Percentiles rank a stretch among this genome's conserved stretches.
Evolutionary conservation across 2,329 filamentous ascomycete species (phyloP).

Genomic region (Cladosporium cucumerinum): DNA sequence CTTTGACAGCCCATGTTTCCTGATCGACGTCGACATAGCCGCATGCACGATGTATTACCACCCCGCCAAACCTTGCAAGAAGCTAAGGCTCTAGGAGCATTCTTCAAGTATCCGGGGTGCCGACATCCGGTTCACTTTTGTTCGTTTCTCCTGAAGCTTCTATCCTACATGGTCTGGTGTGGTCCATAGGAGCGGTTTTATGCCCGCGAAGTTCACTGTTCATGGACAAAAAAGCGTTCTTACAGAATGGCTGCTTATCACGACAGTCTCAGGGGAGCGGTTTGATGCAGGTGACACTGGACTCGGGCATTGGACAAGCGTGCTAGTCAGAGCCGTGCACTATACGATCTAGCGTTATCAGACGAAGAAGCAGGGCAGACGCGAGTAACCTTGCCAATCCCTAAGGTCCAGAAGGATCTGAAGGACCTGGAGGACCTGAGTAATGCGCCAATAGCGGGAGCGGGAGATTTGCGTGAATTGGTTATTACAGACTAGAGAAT

Average conservation of each 20-base stretch:
- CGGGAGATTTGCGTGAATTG: neutral
- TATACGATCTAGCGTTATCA: neutral
- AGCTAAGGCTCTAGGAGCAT: neutral
- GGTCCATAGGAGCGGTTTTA: neutral
- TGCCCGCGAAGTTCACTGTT: neutral
- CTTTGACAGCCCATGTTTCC: neutral
- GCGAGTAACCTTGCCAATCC: neutral
- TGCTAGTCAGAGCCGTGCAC: neutral
- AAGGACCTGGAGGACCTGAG: neutral
- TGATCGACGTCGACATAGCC: neutral
- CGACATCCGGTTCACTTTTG: neutral
- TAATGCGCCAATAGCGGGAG: neutral
- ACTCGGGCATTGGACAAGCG: neutral
- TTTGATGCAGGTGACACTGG: neutral
- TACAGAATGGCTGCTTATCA: neutral
- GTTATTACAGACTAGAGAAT: neutral
- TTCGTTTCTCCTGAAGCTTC: neutral
- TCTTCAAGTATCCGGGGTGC: neutral
- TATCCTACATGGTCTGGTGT: neutral
- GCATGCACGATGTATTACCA: neutral
- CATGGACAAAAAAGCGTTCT: neutral
- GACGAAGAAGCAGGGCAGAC: neutral
- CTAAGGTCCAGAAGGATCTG: neutral
- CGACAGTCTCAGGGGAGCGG: neutral
- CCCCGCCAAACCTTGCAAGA: neutral